Conservation (phyloP, 2,329 filamentous ascomycete species). For the Salinomyces thailandicus region DNA sequence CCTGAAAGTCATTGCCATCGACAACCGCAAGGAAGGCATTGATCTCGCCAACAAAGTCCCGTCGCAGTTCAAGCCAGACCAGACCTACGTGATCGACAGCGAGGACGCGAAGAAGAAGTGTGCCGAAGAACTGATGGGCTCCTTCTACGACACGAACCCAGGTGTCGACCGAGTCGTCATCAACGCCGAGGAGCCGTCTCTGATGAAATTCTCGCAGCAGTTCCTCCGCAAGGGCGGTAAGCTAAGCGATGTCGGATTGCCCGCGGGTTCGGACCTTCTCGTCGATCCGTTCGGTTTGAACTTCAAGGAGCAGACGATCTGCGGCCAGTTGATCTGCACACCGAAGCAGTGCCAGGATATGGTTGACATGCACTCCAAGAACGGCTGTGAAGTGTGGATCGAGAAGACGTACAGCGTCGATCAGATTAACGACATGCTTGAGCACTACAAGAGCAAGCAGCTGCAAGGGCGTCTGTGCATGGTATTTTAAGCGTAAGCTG, state of each 20-base stretch:
- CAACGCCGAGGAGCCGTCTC: conserved; percentile 5
- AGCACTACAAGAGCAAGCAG: conserved; percentile 7
- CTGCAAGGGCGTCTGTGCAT: conserved; percentile 5
- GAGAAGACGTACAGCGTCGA: conserved; percentile 7
- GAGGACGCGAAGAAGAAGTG: conserved; percentile 1
- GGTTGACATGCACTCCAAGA: conserved; percentile 5
- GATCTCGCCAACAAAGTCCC: conserved; percentile 15
- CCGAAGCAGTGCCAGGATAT: conserved; percentile 7
- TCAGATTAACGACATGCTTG: conserved; percentile 7
- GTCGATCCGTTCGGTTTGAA: conserved; percentile 5
- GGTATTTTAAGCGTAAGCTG: conserved; percentile 4
- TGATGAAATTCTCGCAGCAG: conserved; percentile 4
- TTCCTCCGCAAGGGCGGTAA: conserved; percentile 6
- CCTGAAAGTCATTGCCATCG: conserved; percentile 31
- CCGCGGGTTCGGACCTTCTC: background rate
- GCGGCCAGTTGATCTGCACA: conserved; percentile 6
- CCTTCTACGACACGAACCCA: conserved; percentile 7
- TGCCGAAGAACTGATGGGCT: conserved; percentile 5
- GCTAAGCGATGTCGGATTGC: conserved; percentile 5
- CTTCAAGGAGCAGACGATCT: conserved; percentile 7
- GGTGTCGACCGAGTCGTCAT: conserved; percentile 6
- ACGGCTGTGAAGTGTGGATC: conserved; percentile 4
- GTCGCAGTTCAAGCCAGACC: conserved; percentile 4
- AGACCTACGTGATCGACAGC: conserved; percentile 3
- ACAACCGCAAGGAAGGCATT: conserved; percentile 29